A percentile compares a stretch with the other conserved stretches of the same genome.
phyloP scores from a whole-genome alignment of 768 basidiomycete species.

The Suillus alpinus region DNA sequence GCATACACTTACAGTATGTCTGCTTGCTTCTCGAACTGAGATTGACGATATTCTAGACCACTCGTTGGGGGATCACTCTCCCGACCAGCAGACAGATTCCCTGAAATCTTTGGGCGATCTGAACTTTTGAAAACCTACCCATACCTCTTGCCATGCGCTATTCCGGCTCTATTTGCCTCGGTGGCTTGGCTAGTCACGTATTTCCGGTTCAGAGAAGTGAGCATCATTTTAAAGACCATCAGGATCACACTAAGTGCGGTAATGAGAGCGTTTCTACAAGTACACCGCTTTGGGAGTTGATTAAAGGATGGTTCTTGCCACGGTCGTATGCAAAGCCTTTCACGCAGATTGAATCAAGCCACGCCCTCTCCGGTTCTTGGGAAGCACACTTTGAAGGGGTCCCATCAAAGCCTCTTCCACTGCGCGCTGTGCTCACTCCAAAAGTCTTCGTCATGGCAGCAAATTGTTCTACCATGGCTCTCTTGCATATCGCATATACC shows the following conservation, averaged over 20 bases:
- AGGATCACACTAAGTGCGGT: slow-evolving; percentile 3
- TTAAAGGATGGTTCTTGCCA: slow-evolving; percentile 6
- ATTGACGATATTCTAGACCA: slow-evolving; percentile 35
- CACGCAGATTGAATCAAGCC: too few relatives aligned
- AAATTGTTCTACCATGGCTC: background rate
- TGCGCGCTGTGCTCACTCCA: slow-evolving; percentile 14
- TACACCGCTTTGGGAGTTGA: background rate
- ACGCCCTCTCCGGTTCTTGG: too few relatives aligned
- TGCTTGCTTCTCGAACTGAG: background rate
- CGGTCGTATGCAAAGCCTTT: background rate
- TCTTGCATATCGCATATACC: slow-evolving; percentile 25
- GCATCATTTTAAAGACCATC: background rate
- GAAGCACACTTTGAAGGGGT: background rate
- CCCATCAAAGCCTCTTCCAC: slow-evolving; percentile 14
- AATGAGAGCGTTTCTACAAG: slow-evolving; percentile 28
- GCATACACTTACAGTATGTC: background rate
- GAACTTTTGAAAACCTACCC: slow-evolving; percentile 52
- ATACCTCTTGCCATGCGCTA: slow-evolving; percentile 43
- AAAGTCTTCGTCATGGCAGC: background rate
- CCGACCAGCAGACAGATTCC: slow-evolving; percentile 53
- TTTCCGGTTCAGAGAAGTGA: slow-evolving; percentile 28
- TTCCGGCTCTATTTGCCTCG: slow-evolving; percentile 23
- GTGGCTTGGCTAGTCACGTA: slow-evolving; percentile 19
- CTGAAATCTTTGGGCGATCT: slow-evolving; percentile 39
- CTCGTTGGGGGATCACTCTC: slow-evolving; percentile 59